These are phyloP conservation scores for Sporothrix mexicana DNA, from an alignment of 2,329 filamentous ascomycete species.

Conservation along the genomic window DNA sequence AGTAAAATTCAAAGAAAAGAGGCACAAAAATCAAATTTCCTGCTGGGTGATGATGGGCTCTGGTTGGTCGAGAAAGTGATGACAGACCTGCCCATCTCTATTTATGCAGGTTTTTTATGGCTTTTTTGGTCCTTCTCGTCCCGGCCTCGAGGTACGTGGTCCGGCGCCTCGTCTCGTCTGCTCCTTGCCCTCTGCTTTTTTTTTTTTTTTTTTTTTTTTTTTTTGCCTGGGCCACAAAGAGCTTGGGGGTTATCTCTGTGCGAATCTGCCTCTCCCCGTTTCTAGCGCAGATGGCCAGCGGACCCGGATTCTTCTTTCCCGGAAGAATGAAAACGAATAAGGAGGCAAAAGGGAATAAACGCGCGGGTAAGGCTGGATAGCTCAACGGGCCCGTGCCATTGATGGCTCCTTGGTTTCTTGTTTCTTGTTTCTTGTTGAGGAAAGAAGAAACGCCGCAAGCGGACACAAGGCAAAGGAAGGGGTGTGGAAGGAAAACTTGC, in stretches of 20 bases:
- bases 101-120: conserved; percentile 15
- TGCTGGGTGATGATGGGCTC: conserved; percentile 14
- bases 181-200: too few species aligned
- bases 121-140: background rate
- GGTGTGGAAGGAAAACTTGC: background rate
- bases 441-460: background rate
- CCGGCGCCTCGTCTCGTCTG: background rate
- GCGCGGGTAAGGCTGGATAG: conserved; percentile 28
- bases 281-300: conserved; percentile 11
- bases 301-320: conserved; percentile 1
- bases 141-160: background rate
- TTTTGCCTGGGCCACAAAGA: background rate
- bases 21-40: conserved; percentile 5
- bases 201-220: background rate
- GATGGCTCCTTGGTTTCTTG: background rate
- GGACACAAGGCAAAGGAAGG: conserved; percentile 5
- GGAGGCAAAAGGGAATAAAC: background rate
- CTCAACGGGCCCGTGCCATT: conserved; percentile 19
- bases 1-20: conserved; percentile 1
- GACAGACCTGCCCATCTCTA: conserved; percentile 20
- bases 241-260: background rate
- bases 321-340: background rate
- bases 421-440: background rate
- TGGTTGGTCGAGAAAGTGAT: conserved; percentile 26
- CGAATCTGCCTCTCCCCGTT: conserved; percentile 5